phyloP scores from a whole-genome alignment of 2,329 filamentous ascomycete genomes.

The Bimuria novae-zelandiae region DNA sequence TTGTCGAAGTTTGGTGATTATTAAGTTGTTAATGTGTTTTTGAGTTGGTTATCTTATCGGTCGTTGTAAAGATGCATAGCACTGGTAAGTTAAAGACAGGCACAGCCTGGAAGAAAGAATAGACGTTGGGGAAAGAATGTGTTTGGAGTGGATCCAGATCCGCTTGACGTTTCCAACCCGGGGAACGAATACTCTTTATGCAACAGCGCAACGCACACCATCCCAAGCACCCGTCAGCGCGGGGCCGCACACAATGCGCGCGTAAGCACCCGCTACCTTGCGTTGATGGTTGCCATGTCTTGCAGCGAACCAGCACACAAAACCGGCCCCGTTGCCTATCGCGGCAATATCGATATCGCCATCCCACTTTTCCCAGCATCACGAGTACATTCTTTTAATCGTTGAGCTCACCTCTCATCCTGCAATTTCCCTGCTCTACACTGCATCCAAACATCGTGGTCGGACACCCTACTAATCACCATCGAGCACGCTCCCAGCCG shows the following conservation, averaged over 20 bases:
- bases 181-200: conserved; percentile 2
- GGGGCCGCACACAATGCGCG: neutral
- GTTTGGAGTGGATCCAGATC: conserved; percentile 11
- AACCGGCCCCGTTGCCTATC: conserved; percentile 3
- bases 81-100: conserved; percentile 6
- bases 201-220: neutral
- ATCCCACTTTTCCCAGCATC: conserved; percentile 1
- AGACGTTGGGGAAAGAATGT: conserved; percentile 8
- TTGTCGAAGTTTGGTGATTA: conserved; percentile 4
- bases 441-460: neutral
- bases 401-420: neutral
- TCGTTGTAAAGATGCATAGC: neutral
- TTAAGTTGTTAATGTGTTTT: neutral
- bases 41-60: neutral
- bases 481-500: neutral
- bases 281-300: neutral
- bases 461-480: neutral
- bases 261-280: neutral
- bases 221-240: conserved; percentile 1
- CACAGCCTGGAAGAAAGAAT: conserved; percentile 5
- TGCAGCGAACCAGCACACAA: conserved; percentile 2
- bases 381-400: neutral
- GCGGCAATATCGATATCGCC: neutral
- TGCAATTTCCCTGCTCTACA: conserved; percentile 1
- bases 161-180: conserved; percentile 3